A percentile compares a stretch with the other conserved stretches of the same genome.
phyloP scores from a whole-genome alignment of 1,284 basidiomycete genomes.

The Ustilago lituana region DNA sequence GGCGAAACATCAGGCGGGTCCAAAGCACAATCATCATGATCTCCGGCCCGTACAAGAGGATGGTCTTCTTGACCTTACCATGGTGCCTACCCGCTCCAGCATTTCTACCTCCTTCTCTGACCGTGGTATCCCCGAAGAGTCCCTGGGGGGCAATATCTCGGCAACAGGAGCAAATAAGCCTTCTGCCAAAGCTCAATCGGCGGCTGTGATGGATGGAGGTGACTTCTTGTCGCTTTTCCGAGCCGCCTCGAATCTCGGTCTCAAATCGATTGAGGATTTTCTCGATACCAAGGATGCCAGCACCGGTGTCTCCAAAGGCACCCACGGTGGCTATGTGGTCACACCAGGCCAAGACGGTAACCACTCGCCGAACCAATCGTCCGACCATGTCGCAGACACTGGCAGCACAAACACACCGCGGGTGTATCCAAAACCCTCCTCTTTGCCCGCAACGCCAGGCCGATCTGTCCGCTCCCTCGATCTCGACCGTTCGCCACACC shows the following conservation, averaged over 20 bases:
- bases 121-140: conserved; percentile 19
- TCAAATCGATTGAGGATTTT: conserved; percentile 19
- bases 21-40: conserved; percentile 18
- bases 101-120: conserved; percentile 29
- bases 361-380: conserved; percentile 3
- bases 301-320: neutral
- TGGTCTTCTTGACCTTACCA: conserved; percentile 27
- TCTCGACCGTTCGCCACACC: conserved; percentile 31
- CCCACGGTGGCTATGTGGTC: conserved; percentile 8
- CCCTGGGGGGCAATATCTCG: conserved; percentile 6
- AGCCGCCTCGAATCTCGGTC: conserved; percentile 17
- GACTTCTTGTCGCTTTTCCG: conserved; percentile 37
- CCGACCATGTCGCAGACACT: conserved; percentile 17
- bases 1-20: conserved; percentile 2
- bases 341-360: conserved; percentile 20
- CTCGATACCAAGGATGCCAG: neutral
- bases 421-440: conserved; percentile 20
- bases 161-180: conserved; percentile 14
- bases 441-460: conserved; percentile 30
- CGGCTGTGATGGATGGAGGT: conserved; percentile 18
- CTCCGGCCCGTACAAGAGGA: conserved; percentile 50
- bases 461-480: conserved; percentile 34
- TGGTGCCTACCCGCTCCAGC: conserved; percentile 37
- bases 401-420: conserved; percentile 31
- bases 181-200: conserved; percentile 7